These are phyloP conservation scores for Mycena pura DNA, from an alignment of 768 basidiomycete species.

Conservation along the genomic window DNA sequence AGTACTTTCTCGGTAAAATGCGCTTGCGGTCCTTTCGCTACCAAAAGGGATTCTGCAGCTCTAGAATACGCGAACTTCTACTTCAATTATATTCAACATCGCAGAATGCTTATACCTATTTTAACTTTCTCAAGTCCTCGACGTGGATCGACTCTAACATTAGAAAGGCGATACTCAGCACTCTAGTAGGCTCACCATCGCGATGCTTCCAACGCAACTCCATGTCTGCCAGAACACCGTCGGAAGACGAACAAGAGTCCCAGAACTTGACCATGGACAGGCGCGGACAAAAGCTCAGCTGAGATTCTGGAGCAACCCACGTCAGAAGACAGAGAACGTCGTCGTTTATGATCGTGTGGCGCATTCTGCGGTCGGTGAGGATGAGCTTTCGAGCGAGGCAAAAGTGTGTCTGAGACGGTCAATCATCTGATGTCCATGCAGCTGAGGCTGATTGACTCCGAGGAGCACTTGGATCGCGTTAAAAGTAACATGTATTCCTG, in stretches of 20 bases:
- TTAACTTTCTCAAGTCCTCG: slow-evolving; percentile 22
- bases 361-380: slow-evolving; percentile 20
- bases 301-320: slow-evolving; percentile 5
- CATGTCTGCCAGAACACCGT: slow-evolving; percentile 37
- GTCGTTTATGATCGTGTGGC: slow-evolving; percentile 26
- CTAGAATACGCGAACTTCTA: not conserved
- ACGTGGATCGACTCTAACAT: slow-evolving; percentile 26
- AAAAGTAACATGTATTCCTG: slow-evolving; percentile 31
- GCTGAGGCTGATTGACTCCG: slow-evolving; percentile 21
- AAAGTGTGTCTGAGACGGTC: slow-evolving; percentile 21
- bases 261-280: slow-evolving; percentile 32
- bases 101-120: slow-evolving; percentile 14
- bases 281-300: slow-evolving; percentile 26
- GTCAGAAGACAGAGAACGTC: slow-evolving; percentile 27
- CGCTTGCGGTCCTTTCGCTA: no score
- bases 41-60: no score
- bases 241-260: slow-evolving; percentile 33
- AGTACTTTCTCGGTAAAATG: no score
- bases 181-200: slow-evolving; percentile 11
- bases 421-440: slow-evolving; percentile 25
- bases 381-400: slow-evolving; percentile 22
- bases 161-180: slow-evolving; percentile 26
- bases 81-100: not conserved
- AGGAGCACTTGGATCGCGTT: slow-evolving; percentile 30
- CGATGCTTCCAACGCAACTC: slow-evolving; percentile 31